Base-by-base conservation (phyloP, 1,284 basidiomycete genomes). In the Polyporus tsugae region DNA sequence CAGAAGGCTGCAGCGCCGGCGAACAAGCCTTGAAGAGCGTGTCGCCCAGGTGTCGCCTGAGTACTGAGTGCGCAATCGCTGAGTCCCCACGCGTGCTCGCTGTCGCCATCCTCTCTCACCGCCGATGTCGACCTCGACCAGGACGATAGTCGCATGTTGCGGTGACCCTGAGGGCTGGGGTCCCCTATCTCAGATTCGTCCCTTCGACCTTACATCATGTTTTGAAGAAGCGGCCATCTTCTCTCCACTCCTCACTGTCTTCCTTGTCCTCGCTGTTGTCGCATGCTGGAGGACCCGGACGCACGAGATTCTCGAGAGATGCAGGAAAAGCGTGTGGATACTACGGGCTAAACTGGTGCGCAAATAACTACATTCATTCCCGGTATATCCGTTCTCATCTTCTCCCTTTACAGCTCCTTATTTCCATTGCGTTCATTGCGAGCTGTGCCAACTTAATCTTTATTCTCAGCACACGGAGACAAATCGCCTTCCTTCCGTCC, bases 201-300 rank as follows among this genome's bases (percentile, higher is more conserved):
- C 87, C 35, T 94, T 96, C 75, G 96, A 98, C 80, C 77, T 93
- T 15, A 93, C 95, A 0, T 87, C 89, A 7, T 98, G 96, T 80
- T 95, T 94, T 74, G 93, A 97, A 76, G 90, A 93, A 72, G 89
- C 87, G 39, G 76, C 91, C n/a, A 58, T 95, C 0, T 77, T 92
- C 2, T 83, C 91, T 0, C 75, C 83, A 0, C 77, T 91, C 1
- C 80, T 91, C 41, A 78, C 83, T 2, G 44, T 85, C 22, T 79
- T 93, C 67, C 69, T 89, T 60, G 33, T 89, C 62, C 73, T 82
- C 10, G 82, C 82, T 6, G 69, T 83, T 29, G 69, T 80, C 29
- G 84, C 83, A 67, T 78, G 82, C 68, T 75, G 80, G 64, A 63
- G 78, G 62, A 69, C 85, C 46, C 70, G 75, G 29, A 55, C 77